phyloP scores from a whole-genome alignment of 1,139 yeast genomes.

The Scheffersomyces parashehatae region DNA sequence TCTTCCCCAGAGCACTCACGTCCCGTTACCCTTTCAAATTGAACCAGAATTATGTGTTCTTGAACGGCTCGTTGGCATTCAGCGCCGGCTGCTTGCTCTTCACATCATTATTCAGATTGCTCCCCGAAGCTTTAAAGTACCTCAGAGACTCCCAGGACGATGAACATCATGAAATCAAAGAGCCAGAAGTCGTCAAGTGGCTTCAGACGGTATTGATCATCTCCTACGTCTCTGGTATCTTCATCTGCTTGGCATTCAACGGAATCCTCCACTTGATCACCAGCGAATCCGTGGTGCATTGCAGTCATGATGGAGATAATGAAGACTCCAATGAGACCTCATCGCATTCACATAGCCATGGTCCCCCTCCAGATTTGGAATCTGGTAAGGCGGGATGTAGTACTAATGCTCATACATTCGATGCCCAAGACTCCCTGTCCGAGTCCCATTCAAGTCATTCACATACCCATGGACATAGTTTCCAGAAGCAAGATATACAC shows the following conservation, averaged over 20 bases:
- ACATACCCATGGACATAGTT: constrained; percentile 5
- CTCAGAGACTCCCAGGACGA: constrained; percentile 29
- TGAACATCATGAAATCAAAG: constrained; percentile 2
- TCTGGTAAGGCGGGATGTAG: neutral
- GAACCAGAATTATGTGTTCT: constrained; percentile 58
- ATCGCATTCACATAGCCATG: constrained; percentile 7
- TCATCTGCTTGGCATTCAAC: constrained; percentile 61
- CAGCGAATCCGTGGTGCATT: constrained; percentile 82
- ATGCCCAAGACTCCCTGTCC: neutral
- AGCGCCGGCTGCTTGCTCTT: constrained; percentile 78
- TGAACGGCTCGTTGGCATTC: constrained; percentile 65
- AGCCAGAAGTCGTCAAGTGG: constrained; percentile 8
- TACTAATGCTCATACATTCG: neutral
- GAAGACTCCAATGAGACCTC: constrained; percentile 8
- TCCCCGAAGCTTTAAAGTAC: constrained; percentile 61
- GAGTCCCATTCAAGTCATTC: constrained; percentile 2
- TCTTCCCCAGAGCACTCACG: constrained; percentile 44
- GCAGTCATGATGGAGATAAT: constrained; percentile 57
- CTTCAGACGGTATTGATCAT: constrained; percentile 43
- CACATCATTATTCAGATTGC: constrained; percentile 70
- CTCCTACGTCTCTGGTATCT: constrained; percentile 59
- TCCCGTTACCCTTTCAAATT: constrained; percentile 51
- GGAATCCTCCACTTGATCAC: constrained; percentile 69
- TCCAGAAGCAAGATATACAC: neutral
- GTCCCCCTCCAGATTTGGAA: neutral